A percentile compares a stretch with the other conserved stretches of the same genome.
These are phyloP conservation scores for Aspergillus tamarii DNA, from an alignment of 2,329 filamentous ascomycete genomes.

Conservation along the genomic window DNA sequence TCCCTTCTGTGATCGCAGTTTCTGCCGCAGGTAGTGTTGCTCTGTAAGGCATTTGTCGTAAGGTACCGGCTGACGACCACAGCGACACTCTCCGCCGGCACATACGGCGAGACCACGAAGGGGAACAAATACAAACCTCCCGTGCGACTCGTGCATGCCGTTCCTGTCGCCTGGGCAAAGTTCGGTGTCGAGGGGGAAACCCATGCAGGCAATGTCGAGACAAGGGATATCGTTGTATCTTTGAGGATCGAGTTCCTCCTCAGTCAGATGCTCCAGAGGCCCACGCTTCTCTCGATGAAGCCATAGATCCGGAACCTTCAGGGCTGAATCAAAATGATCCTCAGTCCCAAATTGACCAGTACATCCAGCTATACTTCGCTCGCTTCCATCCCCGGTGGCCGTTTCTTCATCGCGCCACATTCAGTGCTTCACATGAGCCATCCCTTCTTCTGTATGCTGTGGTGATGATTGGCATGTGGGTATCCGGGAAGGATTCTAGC, in stretches of 20 bases:
- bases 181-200: constrained; percentile 13
- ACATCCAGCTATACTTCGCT: constrained; percentile 23
- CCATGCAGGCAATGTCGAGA: constrained; percentile 12
- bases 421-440: constrained; percentile 22
- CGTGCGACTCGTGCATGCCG: constrained; percentile 20
- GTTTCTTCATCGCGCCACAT: constrained; percentile 25
- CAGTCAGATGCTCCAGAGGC: neutral
- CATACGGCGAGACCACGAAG: constrained; percentile 21
- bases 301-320: neutral
- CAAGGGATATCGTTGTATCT: neutral
- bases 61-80: neutral
- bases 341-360: neutral
- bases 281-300: neutral
- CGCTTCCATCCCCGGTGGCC: constrained; percentile 32
- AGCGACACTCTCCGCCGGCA: constrained; percentile 24
- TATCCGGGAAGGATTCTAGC: constrained; percentile 15
- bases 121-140: constrained; percentile 4
- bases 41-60: neutral
- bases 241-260: neutral
- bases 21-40: constrained; percentile 15
- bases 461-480: constrained; percentile 29
- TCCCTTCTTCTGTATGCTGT: constrained; percentile 27
- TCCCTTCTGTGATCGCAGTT: constrained; percentile 20
- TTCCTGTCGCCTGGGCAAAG: constrained; percentile 16
- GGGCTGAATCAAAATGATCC: neutral